Evolutionary conservation across 306 rosid genomes (phyloP).

Genomic region (Dryas drummondii): DNA sequence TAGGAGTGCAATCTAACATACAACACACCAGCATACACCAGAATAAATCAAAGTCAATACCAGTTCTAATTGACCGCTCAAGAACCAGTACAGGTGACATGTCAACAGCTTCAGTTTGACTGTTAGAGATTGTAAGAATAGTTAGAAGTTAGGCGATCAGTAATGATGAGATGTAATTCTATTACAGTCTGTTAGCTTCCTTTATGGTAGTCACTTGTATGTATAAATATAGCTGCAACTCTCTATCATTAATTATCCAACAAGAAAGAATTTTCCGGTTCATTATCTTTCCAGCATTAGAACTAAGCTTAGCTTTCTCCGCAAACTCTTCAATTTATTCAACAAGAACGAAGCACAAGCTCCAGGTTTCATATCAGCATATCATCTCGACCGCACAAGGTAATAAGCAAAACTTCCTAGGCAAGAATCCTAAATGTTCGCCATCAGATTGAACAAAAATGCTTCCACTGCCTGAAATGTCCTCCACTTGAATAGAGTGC

Average conservation of each 20-base stretch:
- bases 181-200: background rate
- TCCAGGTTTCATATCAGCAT: slow-evolving; percentile 37
- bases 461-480: slow-evolving; percentile 53
- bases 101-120: background rate
- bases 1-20: background rate
- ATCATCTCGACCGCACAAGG: slow-evolving; percentile 90
- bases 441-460: slow-evolving; percentile 90
- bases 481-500: slow-evolving; percentile 74
- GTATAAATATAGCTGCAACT: background rate
- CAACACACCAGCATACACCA: background rate
- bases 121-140: background rate
- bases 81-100: background rate
- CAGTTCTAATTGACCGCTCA: background rate
- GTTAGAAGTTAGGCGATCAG: background rate
- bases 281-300: background rate
- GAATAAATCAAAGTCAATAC: background rate
- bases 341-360: background rate
- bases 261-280: background rate
- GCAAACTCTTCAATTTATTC: background rate
- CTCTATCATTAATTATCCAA: background rate
- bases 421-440: slow-evolving; percentile 86
- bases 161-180: background rate
- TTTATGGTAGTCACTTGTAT: background rate
- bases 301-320: background rate
- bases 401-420: slow-evolving; percentile 62